phyloP scores from a whole-genome alignment of 2,329 filamentous ascomycete species.

The Aspergillus spinulosporus region DNA sequence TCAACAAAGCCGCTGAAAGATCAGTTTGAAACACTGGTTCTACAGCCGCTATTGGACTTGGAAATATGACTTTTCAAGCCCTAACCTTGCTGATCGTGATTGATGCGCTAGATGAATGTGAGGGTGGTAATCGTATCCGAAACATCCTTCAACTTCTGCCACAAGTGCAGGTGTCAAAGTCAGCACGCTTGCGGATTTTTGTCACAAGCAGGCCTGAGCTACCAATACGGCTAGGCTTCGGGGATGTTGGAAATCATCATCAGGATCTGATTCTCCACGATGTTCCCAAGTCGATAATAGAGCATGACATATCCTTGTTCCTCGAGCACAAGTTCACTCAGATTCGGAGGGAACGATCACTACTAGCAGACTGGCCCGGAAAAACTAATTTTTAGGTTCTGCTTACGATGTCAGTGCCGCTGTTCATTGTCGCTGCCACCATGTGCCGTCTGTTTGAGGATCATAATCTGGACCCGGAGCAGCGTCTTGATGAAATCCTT shows the following conservation, averaged over 20 bases:
- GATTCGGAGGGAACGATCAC: not conserved
- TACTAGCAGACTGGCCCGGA: not conserved
- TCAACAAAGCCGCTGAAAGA: slow-evolving; percentile 23
- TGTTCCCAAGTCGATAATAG: not conserved
- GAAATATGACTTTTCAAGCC: not conserved
- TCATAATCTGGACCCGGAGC: not conserved
- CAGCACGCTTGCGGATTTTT: not conserved
- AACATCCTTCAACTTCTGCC: not conserved
- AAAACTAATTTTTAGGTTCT: not conserved
- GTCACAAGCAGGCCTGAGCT: not conserved
- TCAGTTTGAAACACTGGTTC: slow-evolving; percentile 31
- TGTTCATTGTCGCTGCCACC: slow-evolving; percentile 5
- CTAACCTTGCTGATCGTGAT: not conserved
- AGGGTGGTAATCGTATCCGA: not conserved
- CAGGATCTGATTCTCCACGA: not conserved
- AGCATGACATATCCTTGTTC: not conserved
- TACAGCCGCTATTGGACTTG: slow-evolving; percentile 13
- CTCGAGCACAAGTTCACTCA: not conserved
- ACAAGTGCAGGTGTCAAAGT: not conserved
- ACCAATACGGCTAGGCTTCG: not conserved
- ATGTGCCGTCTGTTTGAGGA: not conserved
- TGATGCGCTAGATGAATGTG: slow-evolving; percentile 4
- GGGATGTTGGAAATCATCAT: not conserved
- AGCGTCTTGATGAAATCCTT: not conserved
- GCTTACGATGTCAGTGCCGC: not conserved